Conservation (phyloP, 2,329 filamentous ascomycete genomes). For the Hypoxylon sp. region DNA sequence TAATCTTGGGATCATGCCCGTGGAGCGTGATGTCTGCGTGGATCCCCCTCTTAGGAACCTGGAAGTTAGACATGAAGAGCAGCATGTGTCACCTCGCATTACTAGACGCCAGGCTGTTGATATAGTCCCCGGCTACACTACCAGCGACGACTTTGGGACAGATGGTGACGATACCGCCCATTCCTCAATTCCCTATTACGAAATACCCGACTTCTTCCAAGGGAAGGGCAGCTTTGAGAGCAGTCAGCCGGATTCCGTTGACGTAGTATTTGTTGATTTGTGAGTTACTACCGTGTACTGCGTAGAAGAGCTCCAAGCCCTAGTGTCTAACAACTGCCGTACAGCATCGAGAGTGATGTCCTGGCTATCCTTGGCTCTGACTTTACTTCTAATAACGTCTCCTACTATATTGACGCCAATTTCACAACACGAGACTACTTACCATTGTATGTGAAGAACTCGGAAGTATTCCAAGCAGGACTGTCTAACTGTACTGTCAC, state of each 20-base stretch:
- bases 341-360: conserved; percentile 55
- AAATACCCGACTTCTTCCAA: conserved; percentile 63
- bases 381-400: conserved; percentile 53
- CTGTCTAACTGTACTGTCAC: conserved; percentile 52
- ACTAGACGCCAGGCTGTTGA: conserved; percentile 62
- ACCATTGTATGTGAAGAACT: conserved; percentile 54
- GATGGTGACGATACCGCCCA: conserved; percentile 69
- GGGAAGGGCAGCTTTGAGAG: conserved; percentile 61
- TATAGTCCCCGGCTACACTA: conserved; percentile 64
- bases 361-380: conserved; percentile 53
- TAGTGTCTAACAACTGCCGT: conserved; percentile 2
- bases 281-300: conserved; percentile 44
- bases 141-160: conserved; percentile 67
- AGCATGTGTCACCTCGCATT: conserved; percentile 50
- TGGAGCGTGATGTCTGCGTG: conserved; percentile 59
- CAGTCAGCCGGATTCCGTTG: conserved; percentile 60
- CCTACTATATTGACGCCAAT: conserved; percentile 55
- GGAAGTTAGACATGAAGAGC: conserved; percentile 25
- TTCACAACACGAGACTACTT: conserved; percentile 57
- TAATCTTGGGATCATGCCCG: conserved; percentile 52
- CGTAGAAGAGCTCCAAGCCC: neutral
- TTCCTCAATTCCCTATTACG: conserved; percentile 59
- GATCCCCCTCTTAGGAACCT: conserved; percentile 55
- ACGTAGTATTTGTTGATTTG: conserved; percentile 67
- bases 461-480: conserved; percentile 52